Conservation (phyloP, 768 basidiomycete species). For the Thelephora ganbajun region DNA sequence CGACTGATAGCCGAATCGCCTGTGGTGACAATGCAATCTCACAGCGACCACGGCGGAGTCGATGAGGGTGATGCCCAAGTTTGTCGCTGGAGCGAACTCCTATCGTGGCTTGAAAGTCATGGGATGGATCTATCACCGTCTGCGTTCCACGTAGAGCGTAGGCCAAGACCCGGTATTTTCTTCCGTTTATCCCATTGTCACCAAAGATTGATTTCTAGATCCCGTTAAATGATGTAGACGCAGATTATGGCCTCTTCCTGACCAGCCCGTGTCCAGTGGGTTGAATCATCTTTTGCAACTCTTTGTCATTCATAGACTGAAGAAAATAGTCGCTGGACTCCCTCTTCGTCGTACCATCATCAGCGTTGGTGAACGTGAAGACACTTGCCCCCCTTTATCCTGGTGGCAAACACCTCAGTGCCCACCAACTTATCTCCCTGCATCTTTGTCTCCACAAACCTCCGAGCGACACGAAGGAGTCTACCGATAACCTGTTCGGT, state of each 20-base stretch:
- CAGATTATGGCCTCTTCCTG: slow-evolving; percentile 62
- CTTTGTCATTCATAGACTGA: not conserved
- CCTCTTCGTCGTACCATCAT: slow-evolving; percentile 59
- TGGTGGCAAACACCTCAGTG: slow-evolving; percentile 25
- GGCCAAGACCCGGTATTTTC: not conserved
- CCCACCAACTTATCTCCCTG: slow-evolving; percentile 66
- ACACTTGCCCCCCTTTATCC: slow-evolving; percentile 57
- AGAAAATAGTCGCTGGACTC: slow-evolving; percentile 31
- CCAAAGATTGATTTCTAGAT: not conserved
- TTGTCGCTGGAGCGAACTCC: not conserved
- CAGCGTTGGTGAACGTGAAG: slow-evolving; percentile 54
- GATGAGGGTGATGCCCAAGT: too few species aligned
- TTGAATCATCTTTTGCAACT: slow-evolving; percentile 1
- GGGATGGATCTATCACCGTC: slow-evolving; percentile 11
- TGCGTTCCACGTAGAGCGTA: not conserved
- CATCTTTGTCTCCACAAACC: slow-evolving; percentile 66
- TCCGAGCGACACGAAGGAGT: slow-evolving; percentile 17
- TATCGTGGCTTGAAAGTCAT: slow-evolving; percentile 3
- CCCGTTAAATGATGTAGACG: slow-evolving; percentile 22
- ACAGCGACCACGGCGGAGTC: too few species aligned
- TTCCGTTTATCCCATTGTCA: not conserved
- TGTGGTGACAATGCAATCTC: too few species aligned
- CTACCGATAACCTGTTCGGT: slow-evolving; percentile 43
- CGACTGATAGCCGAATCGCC: too few species aligned
- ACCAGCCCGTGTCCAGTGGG: slow-evolving; percentile 27